These are phyloP conservation scores for Crithidia sp. DNA, from an alignment of 208 protist genomes.

Conservation along the genomic window DNA sequence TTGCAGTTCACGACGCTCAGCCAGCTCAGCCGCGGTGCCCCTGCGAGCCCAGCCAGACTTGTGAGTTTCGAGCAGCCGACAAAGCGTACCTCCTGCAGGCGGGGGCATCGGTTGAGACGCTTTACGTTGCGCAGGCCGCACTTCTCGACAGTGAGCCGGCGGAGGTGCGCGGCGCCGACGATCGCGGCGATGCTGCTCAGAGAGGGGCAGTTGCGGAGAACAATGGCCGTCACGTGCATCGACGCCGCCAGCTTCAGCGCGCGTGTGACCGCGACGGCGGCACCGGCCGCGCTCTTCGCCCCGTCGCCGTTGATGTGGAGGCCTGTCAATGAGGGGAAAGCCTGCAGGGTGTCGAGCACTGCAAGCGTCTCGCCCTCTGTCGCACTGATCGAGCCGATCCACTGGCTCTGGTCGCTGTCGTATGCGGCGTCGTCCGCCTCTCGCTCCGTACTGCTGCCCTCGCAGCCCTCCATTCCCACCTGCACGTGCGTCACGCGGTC, in stretches of 20 bases:
- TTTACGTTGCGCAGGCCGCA: conserved; percentile 7
- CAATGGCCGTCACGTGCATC: neutral
- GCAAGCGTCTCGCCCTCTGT: neutral
- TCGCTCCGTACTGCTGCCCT: neutral
- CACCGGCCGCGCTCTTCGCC: neutral
- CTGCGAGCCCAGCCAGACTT: neutral
- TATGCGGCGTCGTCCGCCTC: neutral
- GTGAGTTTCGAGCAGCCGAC: conserved; percentile 5
- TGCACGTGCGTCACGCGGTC: neutral
- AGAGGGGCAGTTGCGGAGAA: conserved; percentile 4
- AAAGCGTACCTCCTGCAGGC: neutral
- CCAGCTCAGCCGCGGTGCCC: neutral
- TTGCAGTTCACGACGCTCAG: conserved; percentile 3
- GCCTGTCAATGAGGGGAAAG: conserved; percentile 4
- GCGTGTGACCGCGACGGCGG: conserved; percentile 3
- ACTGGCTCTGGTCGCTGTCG: neutral
- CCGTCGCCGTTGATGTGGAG: conserved; percentile 3
- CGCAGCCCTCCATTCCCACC: neutral
- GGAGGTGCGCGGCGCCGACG: neutral
- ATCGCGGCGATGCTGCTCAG: conserved; percentile 4
- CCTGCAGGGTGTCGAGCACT: conserved; percentile 2
- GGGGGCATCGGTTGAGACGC: neutral
- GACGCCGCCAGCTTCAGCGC: conserved; percentile 2
- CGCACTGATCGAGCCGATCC: neutral
- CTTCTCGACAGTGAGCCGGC: conserved; percentile 6